These are phyloP conservation scores for Ammopiptanthus mongolicus DNA, from an alignment of 306 rosid species.

Conservation along the genomic window DNA sequence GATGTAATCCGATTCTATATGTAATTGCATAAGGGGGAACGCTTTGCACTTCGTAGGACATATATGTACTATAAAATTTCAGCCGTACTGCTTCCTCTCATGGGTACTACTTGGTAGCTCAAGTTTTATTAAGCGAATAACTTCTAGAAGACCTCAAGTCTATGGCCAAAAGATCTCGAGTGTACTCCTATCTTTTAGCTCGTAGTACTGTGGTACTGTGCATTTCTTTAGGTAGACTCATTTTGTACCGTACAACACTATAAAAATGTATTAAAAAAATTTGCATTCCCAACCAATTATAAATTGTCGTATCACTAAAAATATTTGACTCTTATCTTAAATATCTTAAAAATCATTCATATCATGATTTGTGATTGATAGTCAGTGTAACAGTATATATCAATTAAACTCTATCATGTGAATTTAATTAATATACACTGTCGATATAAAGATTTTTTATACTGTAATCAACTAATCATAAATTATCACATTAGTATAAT, in stretches of 20 bases:
- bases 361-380: no score
- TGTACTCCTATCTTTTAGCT: conserved; percentile 23
- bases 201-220: conserved; percentile 15
- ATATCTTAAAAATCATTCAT: no score
- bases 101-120: conserved; percentile 3
- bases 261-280: no score
- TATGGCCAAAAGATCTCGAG: neutral
- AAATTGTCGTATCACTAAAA: no score
- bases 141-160: neutral
- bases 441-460: no score
- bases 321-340: no score
- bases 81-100: conserved; percentile 17
- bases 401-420: no score
- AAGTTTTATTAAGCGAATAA: neutral
- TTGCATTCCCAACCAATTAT: no score
- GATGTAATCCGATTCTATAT: conserved; percentile 15
- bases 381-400: no score
- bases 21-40: neutral
- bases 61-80: conserved; percentile 22
- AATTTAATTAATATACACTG: no score
- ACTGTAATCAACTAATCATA: no score
- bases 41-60: conserved; percentile 29
- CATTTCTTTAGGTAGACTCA: neutral
- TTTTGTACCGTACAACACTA: neutral
- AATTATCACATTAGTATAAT: no score